Evolutionary conservation across 805 yeast species (phyloP), one percentile per base, ranked within the genome.

Genomic region (Wickerhamiella slavikovae): DNA sequence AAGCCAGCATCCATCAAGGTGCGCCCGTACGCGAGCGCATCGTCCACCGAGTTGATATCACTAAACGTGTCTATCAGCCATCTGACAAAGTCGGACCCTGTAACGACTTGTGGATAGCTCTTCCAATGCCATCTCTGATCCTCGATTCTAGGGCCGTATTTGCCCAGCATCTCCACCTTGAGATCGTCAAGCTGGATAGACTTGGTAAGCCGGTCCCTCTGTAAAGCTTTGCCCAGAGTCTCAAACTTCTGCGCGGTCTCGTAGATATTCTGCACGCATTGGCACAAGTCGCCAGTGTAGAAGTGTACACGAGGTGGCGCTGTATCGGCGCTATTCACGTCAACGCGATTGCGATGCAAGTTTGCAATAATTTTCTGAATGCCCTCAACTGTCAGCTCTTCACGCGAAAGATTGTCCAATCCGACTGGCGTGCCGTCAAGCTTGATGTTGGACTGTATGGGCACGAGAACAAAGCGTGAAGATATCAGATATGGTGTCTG

Each of bases 71-170:
- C 75, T 18, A 76, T 57, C 32, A 85, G 47, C 95, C 96, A 85
- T 19, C 68, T 66, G 0, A 82, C 94, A 36, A 80, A 57, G 30
- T 80, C 93, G 37, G 71, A 68, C 0, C 96, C 96, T 15, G 79
- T 48, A 44, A 85, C 80, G 51, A 92, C 76, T 37, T 74, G 66
- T 17, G 62, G 58, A 45, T 79, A 91, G 3, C 66, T 55, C 37
- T 70, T 71, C 67, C 83, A 69, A 49, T 85, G 96, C 98, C 98
- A 85, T 20, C 72, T 65, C 40, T 95, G 60, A 41, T 80, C 93
- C 1, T 66, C 70, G 22, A 89, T 57, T 14, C 58, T 60, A 5
- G 85, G 52, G 6, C 82, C 83, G 27, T 62, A 58, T 14, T 38
- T 39, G 4, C 73, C 64, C 41, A 74, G 91, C 29, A 85, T 47